Evolutionary conservation across 75 land plant genomes (phyloP).

Genomic region (Cupressus sempervirens): DNA sequence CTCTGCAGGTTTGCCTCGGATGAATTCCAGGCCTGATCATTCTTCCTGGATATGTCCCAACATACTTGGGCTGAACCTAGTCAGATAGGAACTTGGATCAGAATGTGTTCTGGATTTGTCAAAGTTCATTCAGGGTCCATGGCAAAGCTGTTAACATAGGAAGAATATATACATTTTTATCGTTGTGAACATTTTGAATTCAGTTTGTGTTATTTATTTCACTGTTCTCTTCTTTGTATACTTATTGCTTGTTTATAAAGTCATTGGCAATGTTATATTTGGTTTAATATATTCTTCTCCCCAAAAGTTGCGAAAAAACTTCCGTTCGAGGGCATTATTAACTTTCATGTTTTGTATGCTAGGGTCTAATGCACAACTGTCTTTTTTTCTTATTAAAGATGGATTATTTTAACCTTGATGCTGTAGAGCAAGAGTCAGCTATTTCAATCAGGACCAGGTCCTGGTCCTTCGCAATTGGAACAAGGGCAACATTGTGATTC

Average conservation of each 20-base stretch:
- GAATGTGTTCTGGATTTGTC: too few relatives aligned
- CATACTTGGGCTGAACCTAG: too few relatives aligned
- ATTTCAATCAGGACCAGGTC: background rate
- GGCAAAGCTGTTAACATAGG: background rate
- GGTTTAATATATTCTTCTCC: background rate
- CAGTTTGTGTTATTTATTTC: too few relatives aligned
- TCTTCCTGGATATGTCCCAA: too few relatives aligned
- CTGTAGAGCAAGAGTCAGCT: background rate
- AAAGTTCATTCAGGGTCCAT: too few relatives aligned
- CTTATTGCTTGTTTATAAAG: background rate
- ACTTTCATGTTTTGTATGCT: background rate
- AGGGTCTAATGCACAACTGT: background rate
- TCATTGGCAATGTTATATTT: background rate
- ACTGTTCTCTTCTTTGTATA: background rate
- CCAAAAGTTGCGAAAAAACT: background rate
- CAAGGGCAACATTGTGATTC: background rate
- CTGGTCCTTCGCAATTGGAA: background rate
- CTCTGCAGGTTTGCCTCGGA: too few relatives aligned
- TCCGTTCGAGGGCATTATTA: background rate
- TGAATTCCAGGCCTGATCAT: too few relatives aligned
- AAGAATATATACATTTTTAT: too few relatives aligned
- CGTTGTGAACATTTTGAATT: background rate
- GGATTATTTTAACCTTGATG: background rate
- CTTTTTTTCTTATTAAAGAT: background rate
- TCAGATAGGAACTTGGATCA: too few relatives aligned